Evolutionary conservation across 352 stramenopile species (phyloP).

Genomic region (Phytophthora foliorum): DNA sequence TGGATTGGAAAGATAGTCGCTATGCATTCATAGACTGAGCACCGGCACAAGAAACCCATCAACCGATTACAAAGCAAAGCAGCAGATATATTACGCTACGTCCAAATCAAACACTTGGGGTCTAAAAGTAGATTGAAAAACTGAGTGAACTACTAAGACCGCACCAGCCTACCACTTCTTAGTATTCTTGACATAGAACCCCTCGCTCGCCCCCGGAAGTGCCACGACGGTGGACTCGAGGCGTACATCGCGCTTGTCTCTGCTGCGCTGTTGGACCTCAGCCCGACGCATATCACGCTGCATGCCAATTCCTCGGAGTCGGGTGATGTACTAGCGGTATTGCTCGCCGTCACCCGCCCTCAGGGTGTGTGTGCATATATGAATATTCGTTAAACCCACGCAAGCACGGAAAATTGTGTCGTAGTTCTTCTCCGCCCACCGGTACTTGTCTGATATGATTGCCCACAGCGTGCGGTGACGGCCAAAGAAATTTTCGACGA

Average conservation of each 20-base stretch:
- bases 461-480: neutral
- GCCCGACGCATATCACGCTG: neutral
- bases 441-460: neutral
- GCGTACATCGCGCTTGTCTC: neutral
- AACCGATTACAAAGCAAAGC: neutral
- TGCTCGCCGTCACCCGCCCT: too few species aligned
- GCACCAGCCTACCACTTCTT: neutral
- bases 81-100: neutral
- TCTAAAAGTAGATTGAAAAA: neutral
- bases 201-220: neutral
- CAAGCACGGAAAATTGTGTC: neutral
- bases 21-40: neutral
- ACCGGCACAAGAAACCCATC: neutral
- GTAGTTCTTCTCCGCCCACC: neutral
- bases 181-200: neutral
- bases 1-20: neutral
- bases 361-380: too few species aligned
- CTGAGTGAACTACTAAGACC: neutral
- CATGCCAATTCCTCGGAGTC: neutral
- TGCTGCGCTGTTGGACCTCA: neutral
- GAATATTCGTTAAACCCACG: too few species aligned
- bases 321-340: neutral
- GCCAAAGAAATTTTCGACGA: conserved; percentile 5
- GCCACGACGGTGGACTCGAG: neutral
- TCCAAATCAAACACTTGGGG: neutral